These are phyloP conservation scores for Brassica balearica DNA, from an alignment of 441 rosid genomes.

Conservation along the genomic window DNA sequence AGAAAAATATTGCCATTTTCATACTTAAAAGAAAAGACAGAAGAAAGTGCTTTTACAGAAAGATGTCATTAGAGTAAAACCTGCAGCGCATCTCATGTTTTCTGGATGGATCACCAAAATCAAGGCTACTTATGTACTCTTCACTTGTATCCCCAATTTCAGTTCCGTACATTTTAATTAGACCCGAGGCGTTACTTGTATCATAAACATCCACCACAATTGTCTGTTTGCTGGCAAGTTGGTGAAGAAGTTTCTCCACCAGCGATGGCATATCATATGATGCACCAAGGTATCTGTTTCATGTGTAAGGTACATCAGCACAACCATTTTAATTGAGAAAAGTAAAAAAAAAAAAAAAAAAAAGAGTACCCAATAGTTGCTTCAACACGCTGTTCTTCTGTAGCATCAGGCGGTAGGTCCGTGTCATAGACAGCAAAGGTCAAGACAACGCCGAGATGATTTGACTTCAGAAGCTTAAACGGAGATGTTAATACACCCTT, in stretches of 20 bases:
- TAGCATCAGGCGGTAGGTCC: constrained; percentile 71
- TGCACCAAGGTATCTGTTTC: constrained; percentile 85
- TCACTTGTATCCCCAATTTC: constrained; percentile 72
- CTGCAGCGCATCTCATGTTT: constrained; percentile 99
- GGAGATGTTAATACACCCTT: constrained; percentile 98
- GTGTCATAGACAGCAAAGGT: constrained; percentile 88
- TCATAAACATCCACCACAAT: constrained; percentile 94
- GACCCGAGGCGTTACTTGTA: constrained; percentile 74
- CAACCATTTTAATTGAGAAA: background rate
- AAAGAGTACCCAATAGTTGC: constrained; percentile 79
- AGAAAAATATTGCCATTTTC: constrained; percentile 19
- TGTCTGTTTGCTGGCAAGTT: constrained; percentile 92
- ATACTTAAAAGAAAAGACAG: constrained; percentile 31
- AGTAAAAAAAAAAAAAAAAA: background rate
- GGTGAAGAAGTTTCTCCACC: constrained; percentile 95
- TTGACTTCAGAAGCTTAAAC: constrained; percentile 90
- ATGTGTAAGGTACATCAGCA: constrained; percentile 18
- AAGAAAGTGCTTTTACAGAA: constrained; percentile 10
- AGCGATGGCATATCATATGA: constrained; percentile 97
- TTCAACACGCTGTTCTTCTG: constrained; percentile 72
- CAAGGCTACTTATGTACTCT: constrained; percentile 66
- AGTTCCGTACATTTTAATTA: constrained; percentile 84
- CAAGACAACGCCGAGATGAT: constrained; percentile 91
- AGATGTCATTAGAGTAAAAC: constrained; percentile 45
- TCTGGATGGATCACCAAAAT: constrained; percentile 93